Base-by-base conservation (phyloP, 768 basidiomycete species). In the Lactarius hatsudake region DNA sequence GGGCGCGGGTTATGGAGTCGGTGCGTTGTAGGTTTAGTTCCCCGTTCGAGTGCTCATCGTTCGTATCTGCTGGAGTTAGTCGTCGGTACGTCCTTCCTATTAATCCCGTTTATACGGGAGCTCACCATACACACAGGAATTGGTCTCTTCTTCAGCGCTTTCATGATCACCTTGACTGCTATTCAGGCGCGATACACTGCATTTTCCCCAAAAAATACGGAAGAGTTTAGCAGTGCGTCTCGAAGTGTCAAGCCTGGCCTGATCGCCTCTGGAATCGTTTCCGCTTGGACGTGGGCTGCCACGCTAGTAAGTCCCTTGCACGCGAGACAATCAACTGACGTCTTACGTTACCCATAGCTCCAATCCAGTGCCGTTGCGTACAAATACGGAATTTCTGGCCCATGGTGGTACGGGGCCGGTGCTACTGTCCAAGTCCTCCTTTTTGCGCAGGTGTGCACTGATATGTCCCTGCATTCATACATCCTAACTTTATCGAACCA, bases 361-460 rank as follows among this genome's bases (percentile, higher is more conserved):
- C 91, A 93, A 84, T 89, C 87, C 36, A 91, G 89, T 63, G 90
- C 91, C 0, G 87, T 93, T 9, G 92, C 88, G 0, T 97, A 96
- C 76, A 88, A 89, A 73, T 93, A 86, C 71, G 94, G 90, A 10
- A 88, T 95, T 67, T 87, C 86, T 5, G 93, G 93, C 0, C 91
- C 92, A 0, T 94, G 90, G 89, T 93, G 91, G 89, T 95, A 95
- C 71, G 94, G 91, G 7, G 86, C 90, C 40, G 94, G 93, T n/a
- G 94, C 92, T 28, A 90, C 89, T 0, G 86, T 94, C 30, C 93
- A 93, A 74, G 87, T 97, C 64, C 81, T 96, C 32, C 85, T 97
- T n/a, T 97, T 98, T 73, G 93, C 94, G 9, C 84, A 86, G 83
- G 87, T 87, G 48, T 12, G 79, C 71, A 40, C 20, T 26, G 13